Evolutionary conservation across 2,329 filamentous ascomycete species (phyloP).

Genomic region (Talaromyces sp.): DNA sequence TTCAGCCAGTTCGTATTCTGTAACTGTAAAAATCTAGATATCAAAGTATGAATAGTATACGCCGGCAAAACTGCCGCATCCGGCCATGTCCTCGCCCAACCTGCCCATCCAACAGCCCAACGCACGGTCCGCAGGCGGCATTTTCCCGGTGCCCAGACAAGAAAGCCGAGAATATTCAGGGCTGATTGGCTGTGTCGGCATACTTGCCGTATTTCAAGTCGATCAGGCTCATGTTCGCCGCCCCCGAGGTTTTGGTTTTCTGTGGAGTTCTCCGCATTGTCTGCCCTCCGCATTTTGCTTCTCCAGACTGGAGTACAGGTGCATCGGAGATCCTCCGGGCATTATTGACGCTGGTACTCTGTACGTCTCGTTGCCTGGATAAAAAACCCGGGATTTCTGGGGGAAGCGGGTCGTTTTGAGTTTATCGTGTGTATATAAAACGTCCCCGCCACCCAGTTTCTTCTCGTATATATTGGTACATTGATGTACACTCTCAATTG

Average conservation of each 20-base stretch:
- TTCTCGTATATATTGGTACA: not conserved
- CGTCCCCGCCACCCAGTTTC: not conserved
- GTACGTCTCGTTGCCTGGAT: not conserved
- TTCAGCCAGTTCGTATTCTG: too few relatives aligned
- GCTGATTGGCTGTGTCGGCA: not conserved
- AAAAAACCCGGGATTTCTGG: not conserved
- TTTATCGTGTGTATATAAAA: not conserved
- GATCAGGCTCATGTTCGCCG: too few relatives aligned
- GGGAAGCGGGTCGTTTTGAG: not conserved
- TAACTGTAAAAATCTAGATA: too few relatives aligned
- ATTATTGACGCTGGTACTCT: not conserved
- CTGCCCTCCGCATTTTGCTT: not conserved
- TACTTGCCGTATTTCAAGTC: not conserved
- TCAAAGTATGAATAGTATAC: not conserved
- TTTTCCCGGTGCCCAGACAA: not conserved
- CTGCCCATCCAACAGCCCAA: not conserved
- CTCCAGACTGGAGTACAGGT: not conserved
- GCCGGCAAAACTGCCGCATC: not conserved
- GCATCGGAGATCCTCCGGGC: not conserved
- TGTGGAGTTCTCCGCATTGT: not conserved
- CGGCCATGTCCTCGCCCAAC: not conserved
- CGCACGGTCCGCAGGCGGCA: not conserved
- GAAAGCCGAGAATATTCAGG: not conserved
- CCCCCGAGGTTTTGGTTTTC: not conserved
- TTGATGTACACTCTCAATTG: not conserved